phyloP scores from a whole-genome alignment of 2,329 filamentous ascomycete genomes.

The Aspergillus terreus region DNA sequence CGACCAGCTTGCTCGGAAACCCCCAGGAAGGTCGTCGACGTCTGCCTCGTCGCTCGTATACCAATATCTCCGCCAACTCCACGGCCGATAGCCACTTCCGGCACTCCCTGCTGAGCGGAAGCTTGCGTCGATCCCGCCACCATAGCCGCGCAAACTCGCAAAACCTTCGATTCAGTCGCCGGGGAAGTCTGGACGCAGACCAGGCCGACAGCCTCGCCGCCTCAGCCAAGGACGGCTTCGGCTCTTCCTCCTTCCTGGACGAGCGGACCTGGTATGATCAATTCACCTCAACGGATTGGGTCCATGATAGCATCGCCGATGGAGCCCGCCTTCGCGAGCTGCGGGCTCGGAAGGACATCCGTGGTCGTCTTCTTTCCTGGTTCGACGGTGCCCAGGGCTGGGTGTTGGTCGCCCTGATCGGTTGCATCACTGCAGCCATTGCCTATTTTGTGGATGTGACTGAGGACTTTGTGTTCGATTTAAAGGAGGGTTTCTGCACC shows the following conservation, averaged over 20 bases:
- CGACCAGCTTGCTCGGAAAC: slow-evolving; percentile 32
- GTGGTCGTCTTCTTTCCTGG: slow-evolving; percentile 70
- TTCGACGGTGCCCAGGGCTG: slow-evolving; percentile 91
- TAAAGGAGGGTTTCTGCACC: slow-evolving; percentile 84
- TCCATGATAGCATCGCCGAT: slow-evolving; percentile 94
- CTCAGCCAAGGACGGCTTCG: slow-evolving; percentile 46
- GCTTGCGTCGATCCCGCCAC: slow-evolving; percentile 38
- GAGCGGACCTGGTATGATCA: slow-evolving; percentile 98
- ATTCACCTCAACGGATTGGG: slow-evolving; percentile 96
- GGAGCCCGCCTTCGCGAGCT: slow-evolving; percentile 83
- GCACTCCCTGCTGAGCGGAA: slow-evolving; percentile 32
- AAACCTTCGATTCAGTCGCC: slow-evolving; percentile 44
- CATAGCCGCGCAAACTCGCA: slow-evolving; percentile 51
- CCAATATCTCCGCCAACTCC: slow-evolving; percentile 29
- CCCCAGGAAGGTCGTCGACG: slow-evolving; percentile 14
- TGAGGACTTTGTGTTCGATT: slow-evolving; percentile 81
- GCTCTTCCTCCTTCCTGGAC: slow-evolving; percentile 64
- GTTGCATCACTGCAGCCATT: slow-evolving; percentile 75
- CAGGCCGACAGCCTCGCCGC: slow-evolving; percentile 18
- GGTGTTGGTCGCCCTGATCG: slow-evolving; percentile 87
- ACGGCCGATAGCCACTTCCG: slow-evolving; percentile 32
- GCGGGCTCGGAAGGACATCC: slow-evolving; percentile 75
- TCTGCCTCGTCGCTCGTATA: slow-evolving; percentile 33
- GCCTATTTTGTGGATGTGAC: slow-evolving; percentile 88
- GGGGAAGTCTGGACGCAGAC: slow-evolving; percentile 58